Base-by-base conservation (phyloP, 345 rosid species). In the Eucalyptus fibrosa region DNA sequence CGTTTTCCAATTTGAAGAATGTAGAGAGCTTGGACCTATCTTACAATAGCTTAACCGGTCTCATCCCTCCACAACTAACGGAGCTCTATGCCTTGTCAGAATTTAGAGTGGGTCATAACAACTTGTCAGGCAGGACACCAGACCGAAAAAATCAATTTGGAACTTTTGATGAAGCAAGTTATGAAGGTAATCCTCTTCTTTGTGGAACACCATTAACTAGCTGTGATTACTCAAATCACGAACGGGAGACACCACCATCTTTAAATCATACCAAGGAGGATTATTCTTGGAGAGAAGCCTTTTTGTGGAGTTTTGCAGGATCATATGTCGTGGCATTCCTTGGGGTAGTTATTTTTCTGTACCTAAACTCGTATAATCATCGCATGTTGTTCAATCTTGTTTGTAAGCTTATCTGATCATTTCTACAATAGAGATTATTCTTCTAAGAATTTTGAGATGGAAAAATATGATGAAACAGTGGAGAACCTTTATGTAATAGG, bases 101-200 rank as follows among this genome's bases (percentile, higher is more conserved):
- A 10, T 83, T 88, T 82, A 80, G 69, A 15, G 26, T 88, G 42
- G 59, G 92, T 28, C 85, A 90, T 40, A 93, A 93, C 37, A 89
- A 81, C 50, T 88, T 93, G 82, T 87, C 56, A 11, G 92, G 92
- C 8, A 32, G 10, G 14, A 87, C 89, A 53, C 59, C 59, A 53
- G 10, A 53, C 9, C 24, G 24, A 53, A 19, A 53, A 53, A 53
- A 53, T 53, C 59, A 53, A 55, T 55, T 55, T 4, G 60, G 60
- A 55, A 55, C 60, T 55, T 55, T 55, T 23, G 28, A 4, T 1
- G 60, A 55, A 55, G 60, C 60, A 6, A 7, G 9, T 24, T 37
- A 32, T 21, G 34, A 37, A 21, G 15, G 19, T 83, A 51, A 1
- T 2, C 4, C 8, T 9, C 3, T 87, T 87, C 51, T 56, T 59